Evolutionary conservation across 768 basidiomycete species (phyloP).

Genomic region (Steccherinum ochraceum): DNA sequence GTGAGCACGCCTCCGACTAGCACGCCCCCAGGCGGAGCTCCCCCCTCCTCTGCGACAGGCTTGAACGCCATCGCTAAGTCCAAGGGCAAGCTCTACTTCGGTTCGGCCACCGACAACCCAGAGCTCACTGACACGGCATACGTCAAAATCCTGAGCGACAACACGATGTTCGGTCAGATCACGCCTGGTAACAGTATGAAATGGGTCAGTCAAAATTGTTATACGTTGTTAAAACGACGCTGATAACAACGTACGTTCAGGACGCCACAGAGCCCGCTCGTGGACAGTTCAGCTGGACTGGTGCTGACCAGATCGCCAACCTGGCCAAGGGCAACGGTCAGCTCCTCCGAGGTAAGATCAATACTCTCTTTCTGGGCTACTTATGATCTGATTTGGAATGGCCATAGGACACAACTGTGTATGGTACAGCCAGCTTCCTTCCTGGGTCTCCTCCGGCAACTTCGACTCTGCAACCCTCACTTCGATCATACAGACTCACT

Average conservation of each 20-base stretch:
- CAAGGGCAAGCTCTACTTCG: slow-evolving; percentile 44
- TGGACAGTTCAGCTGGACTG: slow-evolving; percentile 39
- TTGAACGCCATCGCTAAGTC: slow-evolving; percentile 25
- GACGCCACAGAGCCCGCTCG: slow-evolving; percentile 46
- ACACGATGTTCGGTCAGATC: slow-evolving; percentile 36
- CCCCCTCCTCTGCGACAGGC: not conserved
- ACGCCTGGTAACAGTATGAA: slow-evolving; percentile 51
- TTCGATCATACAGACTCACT: slow-evolving; percentile 28
- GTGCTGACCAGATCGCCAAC: slow-evolving; percentile 37
- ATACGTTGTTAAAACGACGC: not conserved
- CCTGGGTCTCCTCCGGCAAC: slow-evolving; percentile 27
- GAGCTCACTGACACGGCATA: slow-evolving; percentile 40
- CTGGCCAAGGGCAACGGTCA: slow-evolving; percentile 41
- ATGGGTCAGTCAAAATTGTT: slow-evolving; percentile 32
- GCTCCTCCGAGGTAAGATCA: slow-evolving; percentile 33
- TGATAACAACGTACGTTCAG: slow-evolving; percentile 20
- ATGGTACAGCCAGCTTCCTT: slow-evolving; percentile 39
- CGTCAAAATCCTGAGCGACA: slow-evolving; percentile 32
- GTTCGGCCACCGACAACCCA: slow-evolving; percentile 42
- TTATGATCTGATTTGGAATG: not conserved
- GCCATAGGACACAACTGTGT: slow-evolving; percentile 32
- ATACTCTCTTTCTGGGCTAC: not conserved
- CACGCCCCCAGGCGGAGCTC: no score
- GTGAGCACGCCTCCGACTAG: not conserved
- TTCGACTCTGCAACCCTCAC: slow-evolving; percentile 25